These are phyloP conservation scores for Leucosporidium creatinivorum DNA, from an alignment of 768 basidiomycete species.

Conservation along the genomic window DNA sequence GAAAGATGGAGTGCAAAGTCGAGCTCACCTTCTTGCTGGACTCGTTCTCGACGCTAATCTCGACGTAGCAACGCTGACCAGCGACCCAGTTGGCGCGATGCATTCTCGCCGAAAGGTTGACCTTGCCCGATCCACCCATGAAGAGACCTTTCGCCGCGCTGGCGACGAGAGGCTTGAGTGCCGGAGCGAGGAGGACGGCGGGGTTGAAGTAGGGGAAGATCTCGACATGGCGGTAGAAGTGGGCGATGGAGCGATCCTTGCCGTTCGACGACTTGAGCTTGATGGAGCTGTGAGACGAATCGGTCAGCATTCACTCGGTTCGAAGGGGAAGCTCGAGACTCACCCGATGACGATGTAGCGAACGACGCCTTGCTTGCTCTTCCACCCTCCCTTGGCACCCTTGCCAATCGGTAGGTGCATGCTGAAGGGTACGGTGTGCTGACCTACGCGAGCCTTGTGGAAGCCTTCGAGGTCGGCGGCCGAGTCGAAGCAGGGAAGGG, in stretches of 20 bases:
- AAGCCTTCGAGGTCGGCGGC: slow-evolving; percentile 56
- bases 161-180: slow-evolving; percentile 55
- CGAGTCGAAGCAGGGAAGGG: slow-evolving; percentile 34
- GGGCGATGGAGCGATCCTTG: slow-evolving; percentile 64
- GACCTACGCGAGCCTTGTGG: slow-evolving; percentile 56
- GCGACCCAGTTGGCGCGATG: slow-evolving; percentile 72
- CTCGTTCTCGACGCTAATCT: slow-evolving; percentile 59
- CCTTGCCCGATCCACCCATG: slow-evolving; percentile 58
- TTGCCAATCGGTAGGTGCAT: slow-evolving; percentile 58
- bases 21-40: slow-evolving; percentile 45
- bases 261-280: slow-evolving; percentile 63
- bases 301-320: not conserved
- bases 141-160: slow-evolving; percentile 53
- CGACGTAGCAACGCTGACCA: slow-evolving; percentile 67
- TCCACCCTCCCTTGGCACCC: slow-evolving; percentile 53
- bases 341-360: slow-evolving; percentile 75
- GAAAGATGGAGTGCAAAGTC: not conserved
- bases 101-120: slow-evolving; percentile 59
- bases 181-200: slow-evolving; percentile 54
- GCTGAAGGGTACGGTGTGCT: slow-evolving; percentile 63
- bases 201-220: slow-evolving; percentile 71
- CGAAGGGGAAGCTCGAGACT: slow-evolving; percentile 38
- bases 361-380: slow-evolving; percentile 57
- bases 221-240: slow-evolving; percentile 77
- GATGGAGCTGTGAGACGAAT: slow-evolving; percentile 51